Base-by-base conservation (phyloP, 116 monocot species). In the Cymodocea nodosa region DNA sequence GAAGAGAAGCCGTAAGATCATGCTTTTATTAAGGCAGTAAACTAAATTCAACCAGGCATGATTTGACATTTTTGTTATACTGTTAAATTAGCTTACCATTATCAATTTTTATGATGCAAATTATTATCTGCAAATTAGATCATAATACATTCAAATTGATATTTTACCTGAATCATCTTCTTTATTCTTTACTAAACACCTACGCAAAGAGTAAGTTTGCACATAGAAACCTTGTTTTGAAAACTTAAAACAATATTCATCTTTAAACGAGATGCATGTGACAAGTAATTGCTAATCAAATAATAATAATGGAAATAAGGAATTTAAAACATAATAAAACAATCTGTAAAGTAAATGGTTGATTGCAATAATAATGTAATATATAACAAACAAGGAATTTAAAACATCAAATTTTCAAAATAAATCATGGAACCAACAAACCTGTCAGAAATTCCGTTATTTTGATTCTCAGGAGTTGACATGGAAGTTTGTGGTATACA, bases 371-470 rank as follows among this genome's bases (percentile, higher is more conserved):
- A 56, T 57, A 18, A 57, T 25, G 24, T 25, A 50, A 64, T 18
- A 13, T 16, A 49, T 12, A 64, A 13, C 0, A 24, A 15, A 7
- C 17, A 22, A 49, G 18, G 39, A 12, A 49, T 15, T 6, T 36
- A 20, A 64, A 11, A 64, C 19, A 35, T n/a, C 12, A 20, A 7
- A 19, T 2, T 40, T 35, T 20, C 44, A 10, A 40, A 19, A 17
- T 35, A 60, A 35, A 30, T n/a, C 23, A 50, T 50, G 25, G 23
- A 39, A 65, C 15, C 15, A 64, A 65, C 65, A 14, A 6, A 91
- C 97, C 91, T 88, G 50, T 63, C 37, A 40, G 68, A 73, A 68
- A 53, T 66, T 60, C 56, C 55, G 62, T 66, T 64, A 71, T 82
- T 73, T 74, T 67, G 78, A 59, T 72, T 70, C 50, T 76, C 18